phyloP scores from a whole-genome alignment of 176 grass and related monocot species.

The Pharus latifolius region DNA sequence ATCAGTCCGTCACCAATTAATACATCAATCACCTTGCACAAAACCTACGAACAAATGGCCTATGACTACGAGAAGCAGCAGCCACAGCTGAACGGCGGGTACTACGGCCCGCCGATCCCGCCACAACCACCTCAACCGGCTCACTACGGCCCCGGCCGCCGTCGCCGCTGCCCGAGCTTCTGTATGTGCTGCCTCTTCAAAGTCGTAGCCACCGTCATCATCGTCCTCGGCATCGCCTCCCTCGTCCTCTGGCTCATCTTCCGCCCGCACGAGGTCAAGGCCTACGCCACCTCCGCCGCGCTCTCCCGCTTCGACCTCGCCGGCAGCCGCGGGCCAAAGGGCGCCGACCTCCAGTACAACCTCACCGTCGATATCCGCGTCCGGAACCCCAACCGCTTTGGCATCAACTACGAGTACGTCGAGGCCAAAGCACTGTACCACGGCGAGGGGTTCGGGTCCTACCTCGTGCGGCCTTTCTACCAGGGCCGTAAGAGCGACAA shows the following conservation, averaged over 20 bases:
- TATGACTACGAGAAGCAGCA: constrained; percentile 32
- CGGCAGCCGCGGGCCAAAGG: background rate
- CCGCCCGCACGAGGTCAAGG: constrained; percentile 33
- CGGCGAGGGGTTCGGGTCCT: constrained; percentile 37
- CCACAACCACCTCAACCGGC: constrained; percentile 2
- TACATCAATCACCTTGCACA: background rate
- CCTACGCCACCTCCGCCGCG: constrained; percentile 30
- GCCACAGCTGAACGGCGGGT: constrained; percentile 20
- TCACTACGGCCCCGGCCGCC: constrained; percentile 1
- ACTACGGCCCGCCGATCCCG: constrained; percentile 46
- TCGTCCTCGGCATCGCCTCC: constrained; percentile 18
- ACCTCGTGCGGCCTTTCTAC: constrained; percentile 35
- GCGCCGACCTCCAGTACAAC: constrained; percentile 27
- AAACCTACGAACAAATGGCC: background rate
- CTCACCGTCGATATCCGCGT: constrained; percentile 47
- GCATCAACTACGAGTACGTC: constrained; percentile 39
- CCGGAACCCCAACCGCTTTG: constrained; percentile 46
- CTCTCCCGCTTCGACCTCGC: constrained; percentile 50
- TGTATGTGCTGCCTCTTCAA: constrained; percentile 32
- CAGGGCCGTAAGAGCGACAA: constrained; percentile 40
- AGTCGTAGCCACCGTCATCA: background rate
- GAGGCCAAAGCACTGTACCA: constrained; percentile 39
- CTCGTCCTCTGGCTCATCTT: constrained; percentile 53
- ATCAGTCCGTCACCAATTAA: background rate
- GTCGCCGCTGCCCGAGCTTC: constrained; percentile 2